These are phyloP conservation scores for Cadophora sp. DNA, from an alignment of 2,329 filamentous ascomycete species.

Conservation along the genomic window DNA sequence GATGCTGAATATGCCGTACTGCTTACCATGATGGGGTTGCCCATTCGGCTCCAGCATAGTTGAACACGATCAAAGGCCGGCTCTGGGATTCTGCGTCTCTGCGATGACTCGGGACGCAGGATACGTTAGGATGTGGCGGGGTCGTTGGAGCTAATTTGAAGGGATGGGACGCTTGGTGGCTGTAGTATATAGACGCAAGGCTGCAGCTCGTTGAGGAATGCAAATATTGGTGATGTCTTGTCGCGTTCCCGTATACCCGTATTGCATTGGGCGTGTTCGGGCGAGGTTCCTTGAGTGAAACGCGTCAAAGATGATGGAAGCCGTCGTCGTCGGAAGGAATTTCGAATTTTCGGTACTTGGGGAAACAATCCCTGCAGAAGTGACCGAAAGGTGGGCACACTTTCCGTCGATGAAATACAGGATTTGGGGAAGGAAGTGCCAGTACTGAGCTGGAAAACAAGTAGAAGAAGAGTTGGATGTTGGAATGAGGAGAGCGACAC, in stretches of 20 bases:
- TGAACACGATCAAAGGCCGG: slow-evolving; percentile 23
- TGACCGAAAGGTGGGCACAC: slow-evolving; percentile 4
- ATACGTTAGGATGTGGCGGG: slow-evolving; percentile 3
- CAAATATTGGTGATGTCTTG: neutral
- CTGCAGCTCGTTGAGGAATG: neutral
- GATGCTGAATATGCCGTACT: slow-evolving; percentile 13
- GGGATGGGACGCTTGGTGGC: neutral
- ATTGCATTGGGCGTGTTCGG: slow-evolving; percentile 2
- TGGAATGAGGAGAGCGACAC: neutral
- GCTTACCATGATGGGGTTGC: slow-evolving; percentile 41
- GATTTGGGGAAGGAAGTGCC: slow-evolving; percentile 9
- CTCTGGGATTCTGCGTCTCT: neutral
- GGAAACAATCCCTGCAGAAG: slow-evolving; percentile 6
- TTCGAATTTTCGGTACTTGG: slow-evolving; percentile 9
- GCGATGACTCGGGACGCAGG: slow-evolving; percentile 7
- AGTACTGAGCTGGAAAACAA: neutral
- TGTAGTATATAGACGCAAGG: neutral
- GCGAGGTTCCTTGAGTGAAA: neutral
- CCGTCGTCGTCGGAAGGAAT: neutral
- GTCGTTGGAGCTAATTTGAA: slow-evolving; percentile 6
- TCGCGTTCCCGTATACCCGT: neutral
- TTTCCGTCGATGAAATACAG: slow-evolving; percentile 1
- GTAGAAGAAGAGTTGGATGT: neutral
- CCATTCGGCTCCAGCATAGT: slow-evolving; percentile 46
- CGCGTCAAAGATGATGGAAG: neutral